These are phyloP conservation scores for Salix caprea DNA, from an alignment of 345 rosid species.

Conservation along the genomic window DNA sequence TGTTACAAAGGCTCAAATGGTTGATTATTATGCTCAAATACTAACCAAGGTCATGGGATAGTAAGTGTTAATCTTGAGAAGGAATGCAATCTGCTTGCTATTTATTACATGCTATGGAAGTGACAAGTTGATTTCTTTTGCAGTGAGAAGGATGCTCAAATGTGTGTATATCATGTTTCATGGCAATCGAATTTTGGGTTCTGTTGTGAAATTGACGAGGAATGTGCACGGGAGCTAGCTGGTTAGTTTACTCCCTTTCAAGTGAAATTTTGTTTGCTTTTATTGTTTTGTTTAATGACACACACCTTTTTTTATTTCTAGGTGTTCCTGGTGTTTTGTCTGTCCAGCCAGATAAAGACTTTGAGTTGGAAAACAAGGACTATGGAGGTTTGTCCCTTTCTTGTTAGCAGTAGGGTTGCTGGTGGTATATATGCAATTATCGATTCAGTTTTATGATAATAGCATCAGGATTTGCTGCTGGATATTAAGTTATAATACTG, in stretches of 20 bases:
- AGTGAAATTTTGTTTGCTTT: conserved; percentile 10
- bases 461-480: background rate
- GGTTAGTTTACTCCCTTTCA: conserved; percentile 38
- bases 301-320: conserved; percentile 19
- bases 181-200: conserved; percentile 77
- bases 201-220: conserved; percentile 80
- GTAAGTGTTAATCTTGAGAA: conserved; percentile 38
- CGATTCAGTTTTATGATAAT: background rate
- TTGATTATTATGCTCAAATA: conserved; percentile 68
- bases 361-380: conserved; percentile 60
- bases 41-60: conserved; percentile 68
- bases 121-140: conserved; percentile 5
- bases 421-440: background rate
- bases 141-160: conserved; percentile 88
- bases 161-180: conserved; percentile 84
- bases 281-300: conserved; percentile 8
- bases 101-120: background rate
- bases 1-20: conserved; percentile 92
- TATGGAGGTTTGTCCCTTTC: conserved; percentile 48
- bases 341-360: conserved; percentile 64
- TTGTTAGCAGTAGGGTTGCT: background rate
- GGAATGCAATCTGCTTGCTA: background rate
- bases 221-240: conserved; percentile 61
- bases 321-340: conserved; percentile 88
- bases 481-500: background rate